phyloP scores from a whole-genome alignment of 805 yeast species.

The Kuraishia cidri region DNA sequence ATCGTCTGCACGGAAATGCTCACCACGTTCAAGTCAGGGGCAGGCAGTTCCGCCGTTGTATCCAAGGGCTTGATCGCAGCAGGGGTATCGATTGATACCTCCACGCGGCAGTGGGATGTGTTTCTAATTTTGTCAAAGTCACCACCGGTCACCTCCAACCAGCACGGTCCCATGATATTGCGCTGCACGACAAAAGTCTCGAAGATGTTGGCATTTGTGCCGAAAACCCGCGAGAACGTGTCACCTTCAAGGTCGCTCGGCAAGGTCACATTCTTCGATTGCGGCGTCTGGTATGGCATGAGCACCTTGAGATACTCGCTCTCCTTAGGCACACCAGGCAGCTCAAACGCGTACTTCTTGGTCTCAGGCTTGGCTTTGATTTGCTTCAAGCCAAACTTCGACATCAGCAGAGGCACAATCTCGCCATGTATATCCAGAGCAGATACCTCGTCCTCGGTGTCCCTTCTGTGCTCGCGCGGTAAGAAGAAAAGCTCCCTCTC shows the following conservation, averaged over 20 bases:
- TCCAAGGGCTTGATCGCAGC: slow-evolving; percentile 35
- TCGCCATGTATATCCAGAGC: slow-evolving; percentile 73
- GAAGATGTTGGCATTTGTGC: slow-evolving; percentile 63
- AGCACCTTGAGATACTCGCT: slow-evolving; percentile 73
- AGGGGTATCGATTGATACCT: slow-evolving; percentile 50
- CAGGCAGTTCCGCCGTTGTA: slow-evolving; percentile 17
- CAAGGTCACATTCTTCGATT: slow-evolving; percentile 32
- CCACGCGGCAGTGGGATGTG: slow-evolving; percentile 77
- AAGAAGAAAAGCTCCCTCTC: slow-evolving; percentile 68
- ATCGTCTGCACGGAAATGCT: slow-evolving; percentile 75
- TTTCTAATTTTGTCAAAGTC: slow-evolving; percentile 50
- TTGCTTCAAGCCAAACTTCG: slow-evolving; percentile 48
- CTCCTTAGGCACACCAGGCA: slow-evolving; percentile 69
- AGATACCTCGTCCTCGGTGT: slow-evolving; percentile 21
- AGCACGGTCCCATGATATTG: slow-evolving; percentile 95
- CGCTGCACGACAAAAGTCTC: slow-evolving; percentile 81
- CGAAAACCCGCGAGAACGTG: slow-evolving; percentile 74
- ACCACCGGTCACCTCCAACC: slow-evolving; percentile 70
- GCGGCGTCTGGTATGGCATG: slow-evolving; percentile 65
- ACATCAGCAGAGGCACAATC: slow-evolving; percentile 55
- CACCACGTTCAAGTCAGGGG: slow-evolving; percentile 67
- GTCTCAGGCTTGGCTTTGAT: slow-evolving; percentile 63
- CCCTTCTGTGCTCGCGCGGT: slow-evolving; percentile 40
- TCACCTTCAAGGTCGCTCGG: slow-evolving; percentile 67
- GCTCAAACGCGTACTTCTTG: slow-evolving; percentile 84